Conservation (phyloP, 768 basidiomycete species). For the Tephrocybe sp. region DNA sequence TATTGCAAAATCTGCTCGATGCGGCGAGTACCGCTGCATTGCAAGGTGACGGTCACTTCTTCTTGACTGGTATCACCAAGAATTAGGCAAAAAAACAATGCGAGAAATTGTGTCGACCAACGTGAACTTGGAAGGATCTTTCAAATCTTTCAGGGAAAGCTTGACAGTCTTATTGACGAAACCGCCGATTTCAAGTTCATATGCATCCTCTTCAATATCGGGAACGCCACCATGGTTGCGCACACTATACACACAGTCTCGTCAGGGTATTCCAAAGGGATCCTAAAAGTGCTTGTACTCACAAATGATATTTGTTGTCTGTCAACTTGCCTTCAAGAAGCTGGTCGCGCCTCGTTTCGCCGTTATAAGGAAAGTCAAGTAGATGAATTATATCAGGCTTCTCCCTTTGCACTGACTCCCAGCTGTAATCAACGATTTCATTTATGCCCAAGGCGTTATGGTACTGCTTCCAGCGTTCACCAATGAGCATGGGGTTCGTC, state of each 20-base stretch:
- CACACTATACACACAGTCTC: conserved; percentile 30
- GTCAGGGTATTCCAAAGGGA: not conserved
- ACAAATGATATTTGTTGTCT: conserved; percentile 50
- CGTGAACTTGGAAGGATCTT: conserved; percentile 47
- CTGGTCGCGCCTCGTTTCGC: conserved; percentile 44
- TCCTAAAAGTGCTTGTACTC: conserved; percentile 15
- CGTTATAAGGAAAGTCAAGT: conserved; percentile 56
- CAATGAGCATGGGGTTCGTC: conserved; percentile 49
- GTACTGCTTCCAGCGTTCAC: conserved; percentile 52
- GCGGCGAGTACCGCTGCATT: conserved; percentile 53
- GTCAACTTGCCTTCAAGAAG: conserved; percentile 45
- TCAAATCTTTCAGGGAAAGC: conserved; percentile 44
- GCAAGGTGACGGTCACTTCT: conserved; percentile 51
- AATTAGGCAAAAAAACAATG: not conserved
- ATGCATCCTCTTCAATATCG: conserved; percentile 43
- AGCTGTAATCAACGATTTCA: conserved; percentile 46
- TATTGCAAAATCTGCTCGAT: conserved; percentile 51
- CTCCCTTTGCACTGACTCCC: conserved; percentile 49
- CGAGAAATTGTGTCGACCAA: conserved; percentile 23
- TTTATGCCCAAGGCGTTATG: conserved; percentile 46
- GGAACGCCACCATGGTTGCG: conserved; percentile 56
- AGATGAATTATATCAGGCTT: conserved; percentile 50
- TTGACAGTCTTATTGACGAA: conserved; percentile 45
- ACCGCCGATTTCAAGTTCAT: conserved; percentile 50
- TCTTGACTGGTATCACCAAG: conserved; percentile 34